Conservation (phyloP, 2,329 filamentous ascomycete genomes). For the Talaromyces pinophilus region DNA sequence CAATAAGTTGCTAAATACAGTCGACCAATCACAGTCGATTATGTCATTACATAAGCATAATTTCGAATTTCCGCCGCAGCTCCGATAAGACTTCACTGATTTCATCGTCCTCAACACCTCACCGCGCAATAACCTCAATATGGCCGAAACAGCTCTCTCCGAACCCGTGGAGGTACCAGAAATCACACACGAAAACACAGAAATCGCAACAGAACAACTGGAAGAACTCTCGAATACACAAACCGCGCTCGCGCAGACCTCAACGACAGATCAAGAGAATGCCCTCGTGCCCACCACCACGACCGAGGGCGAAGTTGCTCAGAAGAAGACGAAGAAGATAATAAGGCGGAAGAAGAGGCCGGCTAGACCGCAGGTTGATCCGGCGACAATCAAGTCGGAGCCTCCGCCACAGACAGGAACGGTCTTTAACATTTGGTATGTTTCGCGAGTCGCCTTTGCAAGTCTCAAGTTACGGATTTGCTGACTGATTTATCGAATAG, state of each 20-base stretch:
- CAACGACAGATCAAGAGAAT: conserved; percentile 19
- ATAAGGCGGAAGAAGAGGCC: conserved; percentile 88
- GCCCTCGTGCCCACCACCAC: conserved; percentile 32
- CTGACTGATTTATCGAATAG: not conserved
- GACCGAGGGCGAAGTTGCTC: conserved; percentile 32
- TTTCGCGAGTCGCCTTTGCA: not conserved
- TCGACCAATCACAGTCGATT: not conserved
- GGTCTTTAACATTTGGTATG: conserved; percentile 96
- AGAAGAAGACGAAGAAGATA: conserved; percentile 81
- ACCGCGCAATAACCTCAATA: conserved; percentile 23
- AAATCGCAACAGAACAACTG: conserved; percentile 43
- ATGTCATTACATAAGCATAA: conserved; percentile 21
- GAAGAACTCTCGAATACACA: conserved; percentile 4
- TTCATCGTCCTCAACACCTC: not conserved
- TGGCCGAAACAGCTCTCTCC: conserved; percentile 33
- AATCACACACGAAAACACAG: conserved; percentile 35
- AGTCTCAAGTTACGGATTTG: not conserved
- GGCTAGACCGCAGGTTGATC: conserved; percentile 86
- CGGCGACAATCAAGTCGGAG: conserved; percentile 76
- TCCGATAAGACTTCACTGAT: conserved; percentile 15
- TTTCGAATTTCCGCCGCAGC: conserved; percentile 19
- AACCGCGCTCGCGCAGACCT: conserved; percentile 24
- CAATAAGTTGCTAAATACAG: not conserved
- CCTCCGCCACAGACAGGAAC: conserved; percentile 90
- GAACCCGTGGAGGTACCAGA: conserved; percentile 46